These are phyloP conservation scores for Artomyces pyxidatus DNA, from an alignment of 768 basidiomycete species.

Conservation along the genomic window DNA sequence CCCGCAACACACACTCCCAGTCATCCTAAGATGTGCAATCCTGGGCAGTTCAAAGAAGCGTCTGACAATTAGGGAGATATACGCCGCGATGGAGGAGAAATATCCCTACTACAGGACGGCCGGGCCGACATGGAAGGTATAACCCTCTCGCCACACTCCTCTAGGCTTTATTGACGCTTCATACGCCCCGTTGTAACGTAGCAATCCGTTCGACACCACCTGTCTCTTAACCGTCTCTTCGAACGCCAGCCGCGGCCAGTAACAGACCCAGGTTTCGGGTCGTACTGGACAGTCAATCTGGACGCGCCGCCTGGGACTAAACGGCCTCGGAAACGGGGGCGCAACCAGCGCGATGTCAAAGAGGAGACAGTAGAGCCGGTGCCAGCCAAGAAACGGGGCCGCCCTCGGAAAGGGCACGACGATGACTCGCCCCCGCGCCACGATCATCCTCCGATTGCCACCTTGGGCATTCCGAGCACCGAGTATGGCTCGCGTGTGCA, in stretches of 20 bases:
- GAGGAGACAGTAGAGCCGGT: constrained; percentile 8
- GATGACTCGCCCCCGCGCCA: constrained; percentile 1
- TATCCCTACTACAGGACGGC: constrained; percentile 76
- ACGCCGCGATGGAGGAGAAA: constrained; percentile 80
- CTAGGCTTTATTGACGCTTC: neutral
- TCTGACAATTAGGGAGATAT: constrained; percentile 78
- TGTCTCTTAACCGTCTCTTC: constrained; percentile 75
- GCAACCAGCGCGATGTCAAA: constrained; percentile 40
- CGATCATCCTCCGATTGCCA: constrained; percentile 3
- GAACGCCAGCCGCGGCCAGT: constrained; percentile 77
- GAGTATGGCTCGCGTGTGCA: constrained; percentile 3
- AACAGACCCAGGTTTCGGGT: constrained; percentile 80
- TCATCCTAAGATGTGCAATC: constrained; percentile 80
- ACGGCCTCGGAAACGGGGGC: constrained; percentile 73
- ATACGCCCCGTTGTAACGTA: constrained; percentile 21
- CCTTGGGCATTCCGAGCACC: constrained; percentile 6
- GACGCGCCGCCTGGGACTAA: constrained; percentile 81
- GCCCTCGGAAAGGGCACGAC: constrained; percentile 12
- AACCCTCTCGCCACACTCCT: constrained; percentile 8
- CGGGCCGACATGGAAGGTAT: constrained; percentile 80
- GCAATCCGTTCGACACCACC: constrained; percentile 86
- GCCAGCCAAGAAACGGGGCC: constrained; percentile 17
- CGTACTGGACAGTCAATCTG: constrained; percentile 87
- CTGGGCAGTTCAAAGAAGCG: constrained; percentile 68
- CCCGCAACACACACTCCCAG: constrained; percentile 78